Evolutionary conservation across 2,329 filamentous ascomycete genomes (phyloP), one percentile per base, ranked within the genome.

Genomic region (Trichoderma sp.): DNA sequence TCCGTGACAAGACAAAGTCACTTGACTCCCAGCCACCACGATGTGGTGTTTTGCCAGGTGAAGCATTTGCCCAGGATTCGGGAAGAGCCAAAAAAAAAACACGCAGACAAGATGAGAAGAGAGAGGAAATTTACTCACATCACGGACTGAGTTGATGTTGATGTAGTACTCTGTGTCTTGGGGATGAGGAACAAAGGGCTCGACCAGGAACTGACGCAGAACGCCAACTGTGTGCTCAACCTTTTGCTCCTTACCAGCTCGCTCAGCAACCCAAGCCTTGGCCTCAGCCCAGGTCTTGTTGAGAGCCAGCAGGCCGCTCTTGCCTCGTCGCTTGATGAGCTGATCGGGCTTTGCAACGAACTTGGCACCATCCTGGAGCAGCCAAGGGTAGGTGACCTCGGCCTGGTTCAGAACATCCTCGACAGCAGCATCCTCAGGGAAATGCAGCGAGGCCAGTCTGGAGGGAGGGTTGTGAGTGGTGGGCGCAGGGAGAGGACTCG

Each of bases 301-400:
- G 82, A 99, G 88, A 76, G 93, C 93, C 77, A 99, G 87, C 72
- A 99, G 92, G 81, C 96, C 96, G 82, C 94, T 98, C 93, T 99
- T 99, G 83, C 96, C 96, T 89, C 96, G 92, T 85, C 96, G 90
- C 93, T 99, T 99, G 90, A 99, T 99, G 84, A 99, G 89, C 88
- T 98, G 95, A 88, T 99, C 96, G 81, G 96, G 96, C 91, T 99
- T 98, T 76, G 96, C 96, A 80, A 99, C 96, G 82, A 99, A 98
- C 87, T 93, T 97, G 84, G 94, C 88, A 76, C 90, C 94, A 74
- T 89, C 82, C 77, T 90, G 88, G 77, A 98, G 89, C 79, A 99
- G 88, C 95, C 96, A 99, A 78, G 96, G 96, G 88, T 96, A 98
- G 84, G 92, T 96, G 84, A 92, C 87, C 90, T 99, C 96, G 76